Evolutionary conservation across 2,329 filamentous ascomycete species (phyloP).

Genomic region (Paradendryphiella salina): DNA sequence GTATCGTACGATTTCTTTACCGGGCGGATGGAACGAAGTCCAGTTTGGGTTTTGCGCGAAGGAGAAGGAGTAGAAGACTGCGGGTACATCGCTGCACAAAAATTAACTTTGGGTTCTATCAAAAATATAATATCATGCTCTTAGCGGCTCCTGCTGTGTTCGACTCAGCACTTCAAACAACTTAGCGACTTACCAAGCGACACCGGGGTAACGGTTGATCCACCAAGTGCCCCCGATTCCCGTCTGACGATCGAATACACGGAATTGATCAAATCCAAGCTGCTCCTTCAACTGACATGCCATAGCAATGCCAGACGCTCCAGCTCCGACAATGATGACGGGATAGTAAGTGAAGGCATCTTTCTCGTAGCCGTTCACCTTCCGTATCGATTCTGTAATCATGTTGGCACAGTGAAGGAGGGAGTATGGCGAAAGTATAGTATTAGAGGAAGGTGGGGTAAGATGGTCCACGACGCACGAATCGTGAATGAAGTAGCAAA

Average conservation of each 20-base stretch:
- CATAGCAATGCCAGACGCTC: conserved; percentile 65
- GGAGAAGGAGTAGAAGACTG: conserved; percentile 60
- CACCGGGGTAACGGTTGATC: conserved; percentile 61
- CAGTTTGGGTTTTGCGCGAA: conserved; percentile 59
- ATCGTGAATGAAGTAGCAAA: neutral
- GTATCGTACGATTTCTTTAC: conserved; percentile 57
- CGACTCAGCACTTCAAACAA: neutral
- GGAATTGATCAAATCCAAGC: conserved; percentile 62
- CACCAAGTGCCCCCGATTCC: conserved; percentile 67
- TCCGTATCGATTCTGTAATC: conserved; percentile 42
- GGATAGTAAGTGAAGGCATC: conserved; percentile 52
- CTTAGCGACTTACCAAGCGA: conserved; percentile 34
- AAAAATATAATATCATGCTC: neutral
- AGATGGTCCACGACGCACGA: neutral
- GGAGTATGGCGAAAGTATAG: neutral
- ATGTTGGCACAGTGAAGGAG: conserved; percentile 18
- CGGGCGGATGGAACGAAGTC: conserved; percentile 55
- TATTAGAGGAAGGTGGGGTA: neutral
- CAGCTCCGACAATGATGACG: conserved; percentile 62
- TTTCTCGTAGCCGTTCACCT: conserved; percentile 45
- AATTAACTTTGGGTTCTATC: conserved; percentile 14
- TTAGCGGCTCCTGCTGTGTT: neutral
- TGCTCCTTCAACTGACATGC: conserved; percentile 62
- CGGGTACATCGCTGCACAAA: conserved; percentile 51
- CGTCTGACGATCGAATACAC: conserved; percentile 62